A percentile compares a stretch with the other conserved stretches of the same genome.
phyloP scores from a whole-genome alignment of 1,284 basidiomycete genomes.

The Austroboletus rostrupii region DNA sequence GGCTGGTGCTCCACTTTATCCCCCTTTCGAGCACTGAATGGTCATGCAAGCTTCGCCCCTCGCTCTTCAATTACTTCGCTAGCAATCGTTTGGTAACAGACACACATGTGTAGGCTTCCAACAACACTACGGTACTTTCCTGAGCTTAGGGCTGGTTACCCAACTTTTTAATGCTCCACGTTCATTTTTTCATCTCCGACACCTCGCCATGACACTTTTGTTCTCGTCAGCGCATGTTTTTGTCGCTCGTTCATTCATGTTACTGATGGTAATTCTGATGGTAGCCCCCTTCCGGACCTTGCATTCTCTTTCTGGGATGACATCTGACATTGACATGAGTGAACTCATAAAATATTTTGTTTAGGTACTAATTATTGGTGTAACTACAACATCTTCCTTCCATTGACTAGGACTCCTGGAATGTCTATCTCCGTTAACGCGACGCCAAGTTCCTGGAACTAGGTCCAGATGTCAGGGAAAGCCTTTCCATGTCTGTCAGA shows the following conservation, averaged over 20 bases:
- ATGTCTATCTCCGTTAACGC: not conserved
- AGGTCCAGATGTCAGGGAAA: not conserved
- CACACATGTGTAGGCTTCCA: not conserved
- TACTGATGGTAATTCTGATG: slow-evolving; percentile 1
- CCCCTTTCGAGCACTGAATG: slow-evolving; percentile 1
- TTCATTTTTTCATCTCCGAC: not conserved
- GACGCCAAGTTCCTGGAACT: not conserved
- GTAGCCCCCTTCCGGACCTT: not conserved
- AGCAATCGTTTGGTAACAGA: not conserved
- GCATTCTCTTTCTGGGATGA: not conserved
- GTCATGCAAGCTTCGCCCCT: not conserved
- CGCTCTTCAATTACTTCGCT: slow-evolving; percentile 9
- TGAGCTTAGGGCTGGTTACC: not conserved
- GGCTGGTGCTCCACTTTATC: slow-evolving; percentile 5
- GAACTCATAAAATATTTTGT: not conserved
- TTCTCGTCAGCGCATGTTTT: not conserved
- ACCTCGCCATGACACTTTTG: not conserved
- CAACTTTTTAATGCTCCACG: not conserved
- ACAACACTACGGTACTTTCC: not conserved
- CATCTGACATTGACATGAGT: not conserved
- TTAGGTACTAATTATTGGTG: not conserved
- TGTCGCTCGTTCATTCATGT: not conserved
- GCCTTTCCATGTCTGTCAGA: not conserved
- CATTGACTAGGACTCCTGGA: not conserved
- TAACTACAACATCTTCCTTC: not conserved